phyloP scores from a whole-genome alignment of 1,284 basidiomycete species.

The Lentinula novae-zelandiae region DNA sequence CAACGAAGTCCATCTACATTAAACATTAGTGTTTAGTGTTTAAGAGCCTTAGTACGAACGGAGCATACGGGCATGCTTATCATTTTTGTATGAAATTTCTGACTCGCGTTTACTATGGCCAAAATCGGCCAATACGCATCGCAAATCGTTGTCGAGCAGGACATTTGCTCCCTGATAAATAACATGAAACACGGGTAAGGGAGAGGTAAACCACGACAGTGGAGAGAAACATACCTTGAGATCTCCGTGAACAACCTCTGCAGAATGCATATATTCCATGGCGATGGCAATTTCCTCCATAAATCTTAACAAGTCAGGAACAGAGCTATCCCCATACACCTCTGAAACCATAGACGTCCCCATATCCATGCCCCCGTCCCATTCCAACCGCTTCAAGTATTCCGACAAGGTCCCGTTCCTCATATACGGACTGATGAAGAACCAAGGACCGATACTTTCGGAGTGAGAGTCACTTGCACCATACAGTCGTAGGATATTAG shows the following conservation, averaged over 20 bases:
- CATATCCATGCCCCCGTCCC: conserved; percentile 8
- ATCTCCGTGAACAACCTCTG: conserved; percentile 10
- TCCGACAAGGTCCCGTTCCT: conserved; percentile 7
- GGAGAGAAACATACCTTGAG: conserved; percentile 9
- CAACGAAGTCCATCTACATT: conserved; percentile 13
- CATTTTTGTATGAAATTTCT: conserved; percentile 7
- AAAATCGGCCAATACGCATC: conserved; percentile 13
- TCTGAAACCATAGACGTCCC: background rate
- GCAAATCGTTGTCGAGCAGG: conserved; percentile 10
- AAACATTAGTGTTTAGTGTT: background rate
- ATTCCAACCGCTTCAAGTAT: conserved; percentile 12
- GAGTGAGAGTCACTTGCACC: conserved; percentile 37
- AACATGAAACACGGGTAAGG: background rate
- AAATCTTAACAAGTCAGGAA: conserved; percentile 9
- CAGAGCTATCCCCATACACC: conserved; percentile 1
- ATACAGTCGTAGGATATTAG: conserved; percentile 37
- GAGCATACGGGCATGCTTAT: conserved; percentile 12
- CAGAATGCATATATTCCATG: conserved; percentile 14
- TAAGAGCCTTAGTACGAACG: background rate
- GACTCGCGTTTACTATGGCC: conserved; percentile 12
- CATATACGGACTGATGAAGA: conserved; percentile 35
- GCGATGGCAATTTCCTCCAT: conserved; percentile 12
- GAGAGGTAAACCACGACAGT: background rate
- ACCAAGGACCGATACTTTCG: conserved; percentile 37
- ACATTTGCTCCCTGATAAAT: conserved; percentile 11